Conservation (phyloP, 2,329 filamentous ascomycete genomes). For the Ophiocordyceps unilateralis region DNA sequence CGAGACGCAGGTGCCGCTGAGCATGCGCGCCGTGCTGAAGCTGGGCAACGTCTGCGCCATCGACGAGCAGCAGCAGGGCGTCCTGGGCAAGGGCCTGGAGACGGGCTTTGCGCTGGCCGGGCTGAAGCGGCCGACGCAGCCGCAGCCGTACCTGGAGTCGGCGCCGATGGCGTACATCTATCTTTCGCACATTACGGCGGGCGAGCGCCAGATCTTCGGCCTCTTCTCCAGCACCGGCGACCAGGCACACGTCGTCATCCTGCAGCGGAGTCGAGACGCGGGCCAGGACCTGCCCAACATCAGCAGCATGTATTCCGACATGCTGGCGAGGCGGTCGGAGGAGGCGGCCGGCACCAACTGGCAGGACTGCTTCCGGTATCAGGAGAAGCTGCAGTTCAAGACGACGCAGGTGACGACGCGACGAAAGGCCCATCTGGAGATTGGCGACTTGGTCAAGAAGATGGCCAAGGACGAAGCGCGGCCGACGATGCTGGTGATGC, state of each 20-base stretch:
- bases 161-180: constrained; percentile 71
- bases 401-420: constrained; percentile 76
- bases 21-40: constrained; percentile 71
- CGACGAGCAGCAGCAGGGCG: constrained; percentile 76
- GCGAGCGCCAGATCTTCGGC: constrained; percentile 84
- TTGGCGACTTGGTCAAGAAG: constrained; percentile 78
- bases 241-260: constrained; percentile 74
- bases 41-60: constrained; percentile 87
- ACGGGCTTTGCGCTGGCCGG: constrained; percentile 78
- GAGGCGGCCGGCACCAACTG: constrained; percentile 53
- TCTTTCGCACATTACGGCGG: constrained; percentile 79
- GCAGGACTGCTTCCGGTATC: constrained; percentile 74
- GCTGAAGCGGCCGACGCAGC: constrained; percentile 50
- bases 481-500: constrained; percentile 72
- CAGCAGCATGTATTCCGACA: constrained; percentile 70
- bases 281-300: constrained; percentile 77
- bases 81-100: constrained; percentile 82
- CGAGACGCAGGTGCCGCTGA: constrained; percentile 79
- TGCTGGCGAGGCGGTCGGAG: constrained; percentile 46
- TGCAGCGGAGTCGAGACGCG: constrained; percentile 64
- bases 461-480: constrained; percentile 70
- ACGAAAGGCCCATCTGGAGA: constrained; percentile 73
- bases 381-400: constrained; percentile 72
- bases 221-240: constrained; percentile 71
- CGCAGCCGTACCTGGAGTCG: constrained; percentile 53